Base-by-base conservation (phyloP, 2,329 filamentous ascomycete genomes). In the Fusarium oligoseptatum region DNA sequence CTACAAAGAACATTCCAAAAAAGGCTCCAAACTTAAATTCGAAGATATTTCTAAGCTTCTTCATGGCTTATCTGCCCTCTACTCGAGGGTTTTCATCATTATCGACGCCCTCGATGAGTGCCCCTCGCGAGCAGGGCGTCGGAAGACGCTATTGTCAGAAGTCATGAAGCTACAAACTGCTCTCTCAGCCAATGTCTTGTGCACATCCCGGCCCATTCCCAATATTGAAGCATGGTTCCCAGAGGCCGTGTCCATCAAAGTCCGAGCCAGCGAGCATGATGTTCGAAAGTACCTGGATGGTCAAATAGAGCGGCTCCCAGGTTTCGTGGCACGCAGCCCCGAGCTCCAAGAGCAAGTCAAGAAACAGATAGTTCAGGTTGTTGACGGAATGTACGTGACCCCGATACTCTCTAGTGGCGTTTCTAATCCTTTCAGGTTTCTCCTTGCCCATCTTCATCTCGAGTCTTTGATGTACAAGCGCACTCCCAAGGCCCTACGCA, bases 61-160 rank as follows among this genome's bases (percentile, higher is more conserved):
- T n/a, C n/a, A n/a, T n/a, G n/a, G n/a, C n/a, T n/a, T n/a, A n/a
- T n/a, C n/a, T n/a, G n/a, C n/a, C n/a, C n/a, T n/a, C n/a, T 12
- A 50, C 3, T 29, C 45, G 0, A 50, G 24, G 45, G 52, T 70
- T 0, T 80, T 78, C 11, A 57, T 80, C 2, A 24, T 77, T 0
- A 3, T 78, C 2, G 78, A 81, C 32, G 78, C 75, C 0, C 75
- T 83, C 0, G 78, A 81, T 11, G 76, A 81, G 41, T 79, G 68
- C 14, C 55, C 61, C 1, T 0, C 4, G 0, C 4, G 29, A 11
- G n/a, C n/a, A n/a, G n/a, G n/a, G 24, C 61, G 22, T 9, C 39
- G 56, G 9, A 52, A 52, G 1, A n/a, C 0, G 3, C 0, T 52
- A 2, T n/a, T 52, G 17, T 1, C 24, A 1, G 24, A 52, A n/a